These are phyloP conservation scores for Sclerospora graminicola DNA, from an alignment of 352 stramenopile species.

Conservation along the genomic window DNA sequence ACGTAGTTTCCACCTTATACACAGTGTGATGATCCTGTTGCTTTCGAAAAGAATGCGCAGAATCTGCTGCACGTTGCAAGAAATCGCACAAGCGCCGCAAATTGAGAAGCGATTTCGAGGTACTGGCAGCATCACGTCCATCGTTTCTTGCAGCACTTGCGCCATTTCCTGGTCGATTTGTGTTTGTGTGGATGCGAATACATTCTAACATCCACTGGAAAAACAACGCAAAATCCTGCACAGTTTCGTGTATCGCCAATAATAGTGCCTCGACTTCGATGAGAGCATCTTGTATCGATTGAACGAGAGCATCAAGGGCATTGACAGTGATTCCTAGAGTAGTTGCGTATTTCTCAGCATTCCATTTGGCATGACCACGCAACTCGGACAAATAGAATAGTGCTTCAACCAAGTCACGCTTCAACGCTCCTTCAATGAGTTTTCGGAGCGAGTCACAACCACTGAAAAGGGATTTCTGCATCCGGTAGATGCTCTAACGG, in stretches of 20 bases:
- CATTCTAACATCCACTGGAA: constrained; percentile 55
- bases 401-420: constrained; percentile 24
- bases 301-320: constrained; percentile 28
- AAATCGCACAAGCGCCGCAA: constrained; percentile 44
- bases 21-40: constrained; percentile 27
- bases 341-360: constrained; percentile 12
- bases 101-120: constrained; percentile 45
- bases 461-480: constrained; percentile 39
- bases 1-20: constrained; percentile 53
- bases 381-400: constrained; percentile 44
- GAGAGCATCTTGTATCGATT: constrained; percentile 23
- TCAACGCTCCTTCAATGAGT: constrained; percentile 29
- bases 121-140: background rate
- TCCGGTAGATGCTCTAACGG: constrained; percentile 43
- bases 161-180: constrained; percentile 2
- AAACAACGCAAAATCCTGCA: constrained; percentile 48
- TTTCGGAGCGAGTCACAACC: constrained; percentile 28
- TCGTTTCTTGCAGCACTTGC: background rate
- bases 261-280: constrained; percentile 34
- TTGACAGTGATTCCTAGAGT: constrained; percentile 29
- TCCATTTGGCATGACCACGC: constrained; percentile 45
- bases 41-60: constrained; percentile 27
- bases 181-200: constrained; percentile 51
- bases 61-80: constrained; percentile 30
- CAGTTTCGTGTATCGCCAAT: constrained; percentile 37